Percentiles rank a stretch among this genome's conserved stretches.
These are phyloP conservation scores for Avena eriantha DNA, from an alignment of 176 grass and related monocot species.

Conservation along the genomic window DNA sequence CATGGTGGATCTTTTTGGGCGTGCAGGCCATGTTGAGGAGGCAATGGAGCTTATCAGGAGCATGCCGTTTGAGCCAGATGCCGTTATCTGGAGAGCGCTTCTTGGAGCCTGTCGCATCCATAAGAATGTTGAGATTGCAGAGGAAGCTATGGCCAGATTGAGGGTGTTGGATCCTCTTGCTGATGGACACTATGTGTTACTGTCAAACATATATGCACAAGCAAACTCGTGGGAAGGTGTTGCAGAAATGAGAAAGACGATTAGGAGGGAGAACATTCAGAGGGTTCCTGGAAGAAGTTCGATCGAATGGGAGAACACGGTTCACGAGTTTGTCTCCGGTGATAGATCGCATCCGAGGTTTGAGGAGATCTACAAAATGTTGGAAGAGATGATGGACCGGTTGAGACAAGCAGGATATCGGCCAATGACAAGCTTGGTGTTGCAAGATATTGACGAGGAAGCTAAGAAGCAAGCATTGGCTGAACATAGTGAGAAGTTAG, in stretches of 20 bases:
- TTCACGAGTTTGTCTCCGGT: slow-evolving; percentile 57
- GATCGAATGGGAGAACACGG: slow-evolving; percentile 53
- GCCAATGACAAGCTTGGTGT: slow-evolving; percentile 67
- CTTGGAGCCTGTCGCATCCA: slow-evolving; percentile 75
- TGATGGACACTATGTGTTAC: slow-evolving; percentile 65
- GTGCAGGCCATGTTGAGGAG: slow-evolving; percentile 65
- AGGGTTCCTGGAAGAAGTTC: slow-evolving; percentile 76
- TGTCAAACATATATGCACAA: slow-evolving; percentile 80
- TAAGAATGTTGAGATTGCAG: slow-evolving; percentile 68
- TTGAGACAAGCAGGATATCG: slow-evolving; percentile 62
- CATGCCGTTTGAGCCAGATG: slow-evolving; percentile 64
- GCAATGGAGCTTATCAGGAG: slow-evolving; percentile 58
- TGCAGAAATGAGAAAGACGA: slow-evolving; percentile 60
- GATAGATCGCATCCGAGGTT: slow-evolving; percentile 64
- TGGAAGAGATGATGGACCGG: slow-evolving; percentile 62
- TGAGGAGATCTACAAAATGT: slow-evolving; percentile 62
- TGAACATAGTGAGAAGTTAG: slow-evolving; percentile 80
- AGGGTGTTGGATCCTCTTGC: slow-evolving; percentile 60
- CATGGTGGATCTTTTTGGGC: slow-evolving; percentile 74
- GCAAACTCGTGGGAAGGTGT: slow-evolving; percentile 71
- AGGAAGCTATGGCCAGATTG: slow-evolving; percentile 67
- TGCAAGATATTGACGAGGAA: slow-evolving; percentile 67
- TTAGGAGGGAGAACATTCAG: slow-evolving; percentile 57
- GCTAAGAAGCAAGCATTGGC: slow-evolving; percentile 54
- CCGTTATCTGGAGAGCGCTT: slow-evolving; percentile 76